Percentiles rank a stretch among this genome's conserved stretches.
These are phyloP conservation scores for Aspergillus amoenus DNA, from an alignment of 2,329 filamentous ascomycete genomes.

Conservation along the genomic window DNA sequence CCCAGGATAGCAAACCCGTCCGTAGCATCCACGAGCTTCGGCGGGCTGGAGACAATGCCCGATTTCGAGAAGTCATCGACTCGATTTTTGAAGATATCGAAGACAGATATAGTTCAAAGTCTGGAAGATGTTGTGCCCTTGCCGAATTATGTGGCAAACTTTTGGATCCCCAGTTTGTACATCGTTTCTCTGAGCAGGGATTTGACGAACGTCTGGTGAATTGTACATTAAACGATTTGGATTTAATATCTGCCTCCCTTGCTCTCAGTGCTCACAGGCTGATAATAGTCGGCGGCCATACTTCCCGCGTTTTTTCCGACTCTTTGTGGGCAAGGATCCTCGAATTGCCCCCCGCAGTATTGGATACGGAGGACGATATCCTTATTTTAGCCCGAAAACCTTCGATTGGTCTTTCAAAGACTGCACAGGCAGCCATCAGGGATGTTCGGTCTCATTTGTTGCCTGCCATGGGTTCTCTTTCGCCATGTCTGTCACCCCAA, in stretches of 20 bases:
- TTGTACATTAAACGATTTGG: slow-evolving; percentile 59
- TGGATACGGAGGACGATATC: slow-evolving; percentile 31
- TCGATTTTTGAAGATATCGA: slow-evolving; percentile 61
- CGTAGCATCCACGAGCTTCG: slow-evolving; percentile 63
- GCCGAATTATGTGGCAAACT: slow-evolving; percentile 57
- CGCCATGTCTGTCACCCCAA: slow-evolving; percentile 29
- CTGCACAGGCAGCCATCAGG: slow-evolving; percentile 30
- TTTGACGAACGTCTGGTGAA: slow-evolving; percentile 68
- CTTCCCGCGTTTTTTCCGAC: slow-evolving; percentile 29
- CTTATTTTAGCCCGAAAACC: slow-evolving; percentile 21
- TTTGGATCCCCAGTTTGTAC: slow-evolving; percentile 39
- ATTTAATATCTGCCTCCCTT: slow-evolving; percentile 43
- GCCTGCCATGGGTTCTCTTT: slow-evolving; percentile 24
- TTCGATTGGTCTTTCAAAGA: slow-evolving; percentile 29
- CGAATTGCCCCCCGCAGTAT: slow-evolving; percentile 25
- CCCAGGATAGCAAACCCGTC: slow-evolving; percentile 44
- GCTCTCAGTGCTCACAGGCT: slow-evolving; percentile 34
- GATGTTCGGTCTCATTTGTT: slow-evolving; percentile 23
- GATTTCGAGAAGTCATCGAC: slow-evolving; percentile 57
- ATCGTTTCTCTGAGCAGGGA: slow-evolving; percentile 69
- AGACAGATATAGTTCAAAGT: slow-evolving; percentile 44
- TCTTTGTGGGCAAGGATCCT: slow-evolving; percentile 34
- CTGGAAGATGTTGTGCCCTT: slow-evolving; percentile 53
- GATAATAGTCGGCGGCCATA: slow-evolving; percentile 25
- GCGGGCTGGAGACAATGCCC: slow-evolving; percentile 56